These are phyloP conservation scores for Plenodomus biglobosus DNA, from an alignment of 2,329 filamentous ascomycete species.

Conservation along the genomic window DNA sequence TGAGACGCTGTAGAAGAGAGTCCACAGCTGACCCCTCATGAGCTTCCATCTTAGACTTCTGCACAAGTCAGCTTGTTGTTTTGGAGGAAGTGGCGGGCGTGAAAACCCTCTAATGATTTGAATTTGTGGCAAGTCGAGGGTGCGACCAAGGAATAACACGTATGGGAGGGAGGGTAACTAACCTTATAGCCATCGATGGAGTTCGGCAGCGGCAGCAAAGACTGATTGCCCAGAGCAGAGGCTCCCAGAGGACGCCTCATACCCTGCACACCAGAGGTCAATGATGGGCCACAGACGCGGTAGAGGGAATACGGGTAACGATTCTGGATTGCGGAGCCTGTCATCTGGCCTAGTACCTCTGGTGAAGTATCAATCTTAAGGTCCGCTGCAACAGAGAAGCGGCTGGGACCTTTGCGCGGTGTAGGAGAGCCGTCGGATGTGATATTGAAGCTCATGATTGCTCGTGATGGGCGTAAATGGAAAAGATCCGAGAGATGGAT, in stretches of 20 bases:
- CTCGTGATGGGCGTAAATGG: constrained; percentile 29
- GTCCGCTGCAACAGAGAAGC: constrained; percentile 36
- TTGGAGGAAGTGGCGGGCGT: neutral
- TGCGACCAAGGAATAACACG: too few relatives aligned
- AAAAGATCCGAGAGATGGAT: constrained; percentile 37
- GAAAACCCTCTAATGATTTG: neutral
- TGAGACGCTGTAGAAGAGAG: constrained; percentile 70
- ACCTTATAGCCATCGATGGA: constrained; percentile 37
- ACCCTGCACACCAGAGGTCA: constrained; percentile 43
- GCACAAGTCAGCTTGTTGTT: constrained; percentile 38
- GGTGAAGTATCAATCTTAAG: constrained; percentile 40
- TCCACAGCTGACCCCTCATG: constrained; percentile 51
- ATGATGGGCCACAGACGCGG: constrained; percentile 27
- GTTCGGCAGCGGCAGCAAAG: constrained; percentile 20
- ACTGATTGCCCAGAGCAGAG: constrained; percentile 40
- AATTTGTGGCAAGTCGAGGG: neutral
- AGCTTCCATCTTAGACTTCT: constrained; percentile 53
- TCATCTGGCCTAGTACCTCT: constrained; percentile 38
- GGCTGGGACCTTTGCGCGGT: constrained; percentile 40
- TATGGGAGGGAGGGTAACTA: constrained; percentile 10
- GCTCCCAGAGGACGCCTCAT: constrained; percentile 44
- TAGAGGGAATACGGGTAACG: constrained; percentile 21
- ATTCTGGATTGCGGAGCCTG: constrained; percentile 33
- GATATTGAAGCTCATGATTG: constrained; percentile 44
- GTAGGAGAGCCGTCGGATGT: constrained; percentile 47